Evolutionary conservation across 2,329 filamentous ascomycete species (phyloP), one percentile per base, ranked within the genome.

Genomic region (Periconia sp.): DNA sequence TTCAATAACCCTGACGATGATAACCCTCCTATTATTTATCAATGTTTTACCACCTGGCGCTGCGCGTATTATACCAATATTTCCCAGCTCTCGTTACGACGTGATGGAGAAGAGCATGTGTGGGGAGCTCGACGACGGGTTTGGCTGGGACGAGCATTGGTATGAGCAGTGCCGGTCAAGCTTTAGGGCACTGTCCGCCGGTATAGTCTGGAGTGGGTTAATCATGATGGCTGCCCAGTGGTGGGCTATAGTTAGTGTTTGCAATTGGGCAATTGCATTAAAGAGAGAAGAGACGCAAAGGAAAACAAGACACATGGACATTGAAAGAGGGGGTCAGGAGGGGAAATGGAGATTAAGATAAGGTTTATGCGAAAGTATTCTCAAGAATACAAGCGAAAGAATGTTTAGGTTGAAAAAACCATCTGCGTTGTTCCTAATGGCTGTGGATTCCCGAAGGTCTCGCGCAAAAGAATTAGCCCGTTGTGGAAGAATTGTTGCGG

Each of bases 191-290:
- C 25, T 66, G 26, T 57, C 63, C 36, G 40, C 54, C 5, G 52
- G 50, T 8, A 50, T 57, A 3, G 59, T 52, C 4, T 57, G 53
- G 25, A 36, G 56, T 21, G 58, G 55, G 0, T 50, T 65, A 30
- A 35, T 58, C 4, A 43, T 65, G 41, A 58, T 67, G 45, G 43
- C 50, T 2, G 65, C 59, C 36, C 68, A 71, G 43, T 71, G 67
- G 67, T 64, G 63, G 60, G 59, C 62, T 12, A 36, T 68, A 28
- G 15, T 55, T 32, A 52, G 52, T 5, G 61, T 69, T 4, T 50
- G 57, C 33, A 42, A 32, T n/a, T 70, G 63, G 57, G 59, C 57
- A 11, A 56, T 43, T 28, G 56, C 52, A 29, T 35, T 57, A 40
- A 36, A 19, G 28, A 17, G 11, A 16, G 25, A 28, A 11, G 15